Evolutionary conservation across 2,329 filamentous ascomycete genomes (phyloP).

Genomic region (Polychaeton citri): DNA sequence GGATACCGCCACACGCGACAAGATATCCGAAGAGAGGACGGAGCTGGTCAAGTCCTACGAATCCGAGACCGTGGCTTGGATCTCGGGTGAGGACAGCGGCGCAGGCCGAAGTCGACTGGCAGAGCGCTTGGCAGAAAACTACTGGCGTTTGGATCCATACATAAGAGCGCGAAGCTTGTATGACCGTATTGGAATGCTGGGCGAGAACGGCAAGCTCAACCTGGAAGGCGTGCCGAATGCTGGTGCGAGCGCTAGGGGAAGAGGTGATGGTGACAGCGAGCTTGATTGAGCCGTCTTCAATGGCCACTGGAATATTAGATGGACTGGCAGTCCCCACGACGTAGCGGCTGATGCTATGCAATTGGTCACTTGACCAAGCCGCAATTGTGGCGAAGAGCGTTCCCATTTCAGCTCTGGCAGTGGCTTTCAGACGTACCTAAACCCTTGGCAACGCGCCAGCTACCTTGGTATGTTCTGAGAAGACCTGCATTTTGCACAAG

Average conservation of each 20-base stretch:
- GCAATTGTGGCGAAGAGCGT: too few relatives aligned
- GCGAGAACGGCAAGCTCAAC: slow-evolving; percentile 51
- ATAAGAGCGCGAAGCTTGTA: slow-evolving; percentile 72
- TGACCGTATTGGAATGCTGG: slow-evolving; percentile 64
- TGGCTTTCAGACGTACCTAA: too few relatives aligned
- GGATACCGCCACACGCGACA: slow-evolving; percentile 45
- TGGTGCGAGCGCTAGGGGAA: slow-evolving; percentile 11
- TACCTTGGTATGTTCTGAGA: too few relatives aligned
- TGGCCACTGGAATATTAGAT: background rate
- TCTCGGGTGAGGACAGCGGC: slow-evolving; percentile 35
- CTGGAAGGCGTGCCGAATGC: slow-evolving; percentile 45
- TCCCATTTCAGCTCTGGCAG: too few relatives aligned
- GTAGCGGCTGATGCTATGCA: background rate
- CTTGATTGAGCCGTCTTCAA: slow-evolving; percentile 15
- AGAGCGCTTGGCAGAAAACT: slow-evolving; percentile 53
- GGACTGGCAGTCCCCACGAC: background rate
- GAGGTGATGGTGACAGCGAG: slow-evolving; percentile 16
- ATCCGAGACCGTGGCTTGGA: slow-evolving; percentile 61
- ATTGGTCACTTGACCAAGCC: background rate
- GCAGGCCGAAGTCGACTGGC: slow-evolving; percentile 42
- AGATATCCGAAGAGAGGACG: slow-evolving; percentile 50
- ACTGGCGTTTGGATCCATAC: slow-evolving; percentile 85
- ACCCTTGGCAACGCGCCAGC: too few relatives aligned
- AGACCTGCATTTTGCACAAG: too few relatives aligned
- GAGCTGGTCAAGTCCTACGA: slow-evolving; percentile 62